These are phyloP conservation scores for Hansfordia pulvinata DNA, from an alignment of 2,329 filamentous ascomycete species.

Conservation along the genomic window DNA sequence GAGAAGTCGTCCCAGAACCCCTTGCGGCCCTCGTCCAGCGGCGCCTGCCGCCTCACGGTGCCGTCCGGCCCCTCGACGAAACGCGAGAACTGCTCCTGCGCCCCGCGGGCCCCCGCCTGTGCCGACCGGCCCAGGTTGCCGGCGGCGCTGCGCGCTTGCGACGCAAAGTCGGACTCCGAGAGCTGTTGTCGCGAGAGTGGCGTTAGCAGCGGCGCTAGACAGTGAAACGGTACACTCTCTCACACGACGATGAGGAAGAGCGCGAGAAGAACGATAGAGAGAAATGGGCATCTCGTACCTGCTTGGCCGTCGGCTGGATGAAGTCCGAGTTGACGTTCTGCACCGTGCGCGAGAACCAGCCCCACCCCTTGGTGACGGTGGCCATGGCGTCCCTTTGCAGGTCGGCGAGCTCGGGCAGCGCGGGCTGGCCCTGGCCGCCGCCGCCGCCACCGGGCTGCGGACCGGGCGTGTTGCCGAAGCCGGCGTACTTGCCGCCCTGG, in stretches of 20 bases:
- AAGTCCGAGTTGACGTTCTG: conserved; percentile 85
- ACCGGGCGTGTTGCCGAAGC: conserved; percentile 71
- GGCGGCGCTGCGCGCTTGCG: conserved; percentile 46
- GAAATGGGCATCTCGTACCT: conserved; percentile 36
- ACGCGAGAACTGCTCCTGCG: conserved; percentile 66
- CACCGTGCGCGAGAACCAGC: conserved; percentile 83
- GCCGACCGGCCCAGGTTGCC: conserved; percentile 54
- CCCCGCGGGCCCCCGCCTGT: conserved; percentile 56
- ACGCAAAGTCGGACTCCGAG: conserved; percentile 65
- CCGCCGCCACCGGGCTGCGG: conserved; percentile 29
- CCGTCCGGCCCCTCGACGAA: conserved; percentile 67
- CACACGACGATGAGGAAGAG: no score
- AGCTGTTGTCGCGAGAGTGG: no score
- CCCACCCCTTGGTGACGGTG: conserved; percentile 82
- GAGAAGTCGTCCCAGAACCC: conserved; percentile 93
- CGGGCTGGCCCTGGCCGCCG: no score
- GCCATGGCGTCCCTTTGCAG: conserved; percentile 79
- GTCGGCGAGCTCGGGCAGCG: conserved; percentile 64
- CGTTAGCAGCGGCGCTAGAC: no score
- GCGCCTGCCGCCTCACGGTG: conserved; percentile 20
- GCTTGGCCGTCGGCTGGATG: conserved; percentile 83
- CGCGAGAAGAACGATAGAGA: conserved; percentile 1
- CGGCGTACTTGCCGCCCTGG: conserved; percentile 84
- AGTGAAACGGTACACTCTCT: no score
- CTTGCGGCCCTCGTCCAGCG: conserved; percentile 52